phyloP scores from a whole-genome alignment of 1,139 yeast species.

The Zhuliangozyma blackwelliae region DNA sequence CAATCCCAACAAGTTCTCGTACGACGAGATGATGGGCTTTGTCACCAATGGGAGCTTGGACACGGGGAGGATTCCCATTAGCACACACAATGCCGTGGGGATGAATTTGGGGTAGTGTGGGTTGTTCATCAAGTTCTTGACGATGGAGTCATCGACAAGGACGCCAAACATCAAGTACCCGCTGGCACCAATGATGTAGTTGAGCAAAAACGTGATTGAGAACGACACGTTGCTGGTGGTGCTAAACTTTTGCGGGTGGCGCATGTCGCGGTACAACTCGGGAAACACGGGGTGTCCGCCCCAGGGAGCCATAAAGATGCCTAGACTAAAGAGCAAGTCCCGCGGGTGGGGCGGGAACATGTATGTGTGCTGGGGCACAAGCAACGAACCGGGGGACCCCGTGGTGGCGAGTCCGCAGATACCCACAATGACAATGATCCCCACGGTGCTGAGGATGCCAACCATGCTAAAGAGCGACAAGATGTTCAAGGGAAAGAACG shows the following conservation, averaged over 20 bases:
- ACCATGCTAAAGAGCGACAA: constrained; percentile 68
- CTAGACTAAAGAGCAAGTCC: constrained; percentile 58
- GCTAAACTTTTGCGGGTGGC: constrained; percentile 53
- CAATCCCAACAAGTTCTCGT: constrained; percentile 24
- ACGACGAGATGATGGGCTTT: constrained; percentile 39
- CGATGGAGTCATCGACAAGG: constrained; percentile 33
- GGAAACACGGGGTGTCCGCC: constrained; percentile 90
- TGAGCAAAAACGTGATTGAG: constrained; percentile 28
- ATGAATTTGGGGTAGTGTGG: constrained; percentile 29
- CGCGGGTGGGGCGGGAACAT: constrained; percentile 50
- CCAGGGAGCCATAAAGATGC: constrained; percentile 83
- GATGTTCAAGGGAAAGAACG: constrained; percentile 69
- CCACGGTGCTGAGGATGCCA: constrained; percentile 70
- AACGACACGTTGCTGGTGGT: constrained; percentile 29
- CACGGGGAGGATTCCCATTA: constrained; percentile 39
- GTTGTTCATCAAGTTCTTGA: constrained; percentile 36
- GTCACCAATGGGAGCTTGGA: constrained; percentile 39
- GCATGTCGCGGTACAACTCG: constrained; percentile 75
- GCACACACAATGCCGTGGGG: constrained; percentile 25
- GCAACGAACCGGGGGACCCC: constrained; percentile 62
- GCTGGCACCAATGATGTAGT: constrained; percentile 29
- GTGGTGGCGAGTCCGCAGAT: constrained; percentile 58
- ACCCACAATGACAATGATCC: constrained; percentile 55
- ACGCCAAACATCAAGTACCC: constrained; percentile 43
- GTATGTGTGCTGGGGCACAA: constrained; percentile 46